Conservation (phyloP, 2,329 filamentous ascomycete genomes). For the Grosmannia huntii region DNA sequence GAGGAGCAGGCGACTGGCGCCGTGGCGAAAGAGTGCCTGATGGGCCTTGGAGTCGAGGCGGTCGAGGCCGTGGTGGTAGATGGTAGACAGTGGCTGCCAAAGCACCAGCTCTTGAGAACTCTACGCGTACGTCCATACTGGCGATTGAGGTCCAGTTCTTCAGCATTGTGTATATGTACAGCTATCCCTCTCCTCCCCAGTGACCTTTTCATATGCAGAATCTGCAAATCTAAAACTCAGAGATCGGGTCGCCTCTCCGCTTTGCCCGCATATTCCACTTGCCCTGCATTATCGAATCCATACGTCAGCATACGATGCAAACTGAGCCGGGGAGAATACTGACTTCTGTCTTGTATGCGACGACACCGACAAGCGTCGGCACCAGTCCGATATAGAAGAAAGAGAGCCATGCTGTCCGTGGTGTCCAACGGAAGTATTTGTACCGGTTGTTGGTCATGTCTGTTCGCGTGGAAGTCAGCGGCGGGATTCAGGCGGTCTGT, state of each 20-base stretch:
- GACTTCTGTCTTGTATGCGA: constrained; percentile 77
- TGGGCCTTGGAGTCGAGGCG: constrained; percentile 32
- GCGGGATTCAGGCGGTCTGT: constrained; percentile 4
- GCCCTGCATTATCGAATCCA: constrained; percentile 42
- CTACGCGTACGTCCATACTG: neutral
- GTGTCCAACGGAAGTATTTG: constrained; percentile 93
- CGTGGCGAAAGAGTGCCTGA: constrained; percentile 51
- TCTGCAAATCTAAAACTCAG: constrained; percentile 51
- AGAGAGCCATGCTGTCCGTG: constrained; percentile 65
- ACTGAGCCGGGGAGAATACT: constrained; percentile 28
- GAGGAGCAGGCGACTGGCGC: constrained; percentile 46
- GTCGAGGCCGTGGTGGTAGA: constrained; percentile 11
- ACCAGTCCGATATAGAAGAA: constrained; percentile 66
- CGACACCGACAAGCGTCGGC: constrained; percentile 55
- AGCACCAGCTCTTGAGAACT: neutral
- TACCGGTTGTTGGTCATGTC: constrained; percentile 75
- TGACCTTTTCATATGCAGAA: neutral
- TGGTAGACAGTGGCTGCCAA: neutral
- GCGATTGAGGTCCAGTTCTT: neutral
- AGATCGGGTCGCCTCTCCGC: constrained; percentile 72
- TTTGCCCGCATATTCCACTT: constrained; percentile 79
- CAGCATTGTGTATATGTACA: constrained; percentile 28
- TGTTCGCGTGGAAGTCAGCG: constrained; percentile 23
- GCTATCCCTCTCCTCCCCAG: constrained; percentile 1
- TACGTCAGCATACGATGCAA: neutral